Base-by-base conservation (phyloP, 129 eudicot species). In the Lonicera japonica region DNA sequence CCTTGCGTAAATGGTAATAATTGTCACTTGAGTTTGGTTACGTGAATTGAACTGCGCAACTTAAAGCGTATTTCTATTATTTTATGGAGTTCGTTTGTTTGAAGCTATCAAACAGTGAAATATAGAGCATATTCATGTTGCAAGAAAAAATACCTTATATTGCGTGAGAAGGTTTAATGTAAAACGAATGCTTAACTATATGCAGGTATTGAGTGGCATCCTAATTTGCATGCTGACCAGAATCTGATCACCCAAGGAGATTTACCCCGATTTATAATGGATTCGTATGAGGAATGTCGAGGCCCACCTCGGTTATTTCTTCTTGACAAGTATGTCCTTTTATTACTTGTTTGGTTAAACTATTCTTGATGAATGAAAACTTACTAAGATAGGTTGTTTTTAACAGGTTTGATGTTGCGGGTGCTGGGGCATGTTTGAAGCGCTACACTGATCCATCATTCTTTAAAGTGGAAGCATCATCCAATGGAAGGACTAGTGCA, bases 291-390 rank as follows among this genome's bases (percentile, higher is more conserved):
- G 80, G 96, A 92, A 60, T 78, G 89, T 72, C 88, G 95, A 39
- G 95, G 88, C 14, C 99, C 99, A 62, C 99, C 99, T 69, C 95
- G 96, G 54, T 75, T 92, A 48, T 88, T 88, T 73, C 99, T 92
- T 71, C 85, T 92, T 22, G 99, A 92, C 91, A 92, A 92, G 99
- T 92, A 92, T 66, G 80, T 58, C 40, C n/a, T 47, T 46, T 72
- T 19, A 2, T 39, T 65, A 56, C 18, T 17, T 46, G 63, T 64
- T 20, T 1, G 21, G 20, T 55, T 41, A 53, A 50, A 72, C 63
- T 38, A 56, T 58, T 66, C 45, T 54, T 65, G 67, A 40, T 41
- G 17, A 38, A 46, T 48, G 64, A 46, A 36, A 73, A 50, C 64
- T 64, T 61, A 67, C 64, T 34, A 66, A 60, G 41, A 24, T 60